Evolutionary conservation across 192 early-diverging fungal genomes (phyloP).

Genomic region (Diversispora epigaea): DNA sequence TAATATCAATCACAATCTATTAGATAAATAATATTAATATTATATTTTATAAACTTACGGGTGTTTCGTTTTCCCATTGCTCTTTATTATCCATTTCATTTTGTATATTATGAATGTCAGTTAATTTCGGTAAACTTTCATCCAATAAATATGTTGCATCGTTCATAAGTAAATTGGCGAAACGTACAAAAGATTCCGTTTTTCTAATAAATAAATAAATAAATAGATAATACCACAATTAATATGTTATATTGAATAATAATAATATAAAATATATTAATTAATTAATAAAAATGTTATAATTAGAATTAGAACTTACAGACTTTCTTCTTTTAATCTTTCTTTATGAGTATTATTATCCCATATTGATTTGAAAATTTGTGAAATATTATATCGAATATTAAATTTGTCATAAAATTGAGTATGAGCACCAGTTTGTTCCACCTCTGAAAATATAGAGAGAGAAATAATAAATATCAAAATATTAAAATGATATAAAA

Average conservation of each 20-base stretch:
- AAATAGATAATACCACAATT: background rate
- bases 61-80: constrained; percentile 50
- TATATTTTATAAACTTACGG: constrained; percentile 36
- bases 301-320: constrained; percentile 40
- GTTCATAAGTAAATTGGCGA: constrained; percentile 89
- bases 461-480: background rate
- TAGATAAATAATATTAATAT: background rate
- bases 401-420: constrained; percentile 99
- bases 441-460: constrained; percentile 63
- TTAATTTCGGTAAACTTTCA: constrained; percentile 85
- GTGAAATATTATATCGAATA: constrained; percentile 93
- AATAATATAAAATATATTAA: constrained; percentile 9
- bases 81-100: constrained; percentile 66
- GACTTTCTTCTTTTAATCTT: constrained; percentile 60
- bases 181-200: constrained; percentile 80
- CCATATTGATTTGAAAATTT: constrained; percentile 86
- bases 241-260: background rate
- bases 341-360: constrained; percentile 67
- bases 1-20: no score
- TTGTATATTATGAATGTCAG: constrained; percentile 81
- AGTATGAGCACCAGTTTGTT: constrained; percentile 86
- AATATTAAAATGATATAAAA: background rate
- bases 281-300: background rate
- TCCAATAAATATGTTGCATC: constrained; percentile 95
- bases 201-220: constrained; percentile 40